Percentiles rank a stretch among this genome's conserved stretches.
These are phyloP conservation scores for Cryptococcus hybrid DNA, from an alignment of 1,284 basidiomycete species.

Conservation along the genomic window DNA sequence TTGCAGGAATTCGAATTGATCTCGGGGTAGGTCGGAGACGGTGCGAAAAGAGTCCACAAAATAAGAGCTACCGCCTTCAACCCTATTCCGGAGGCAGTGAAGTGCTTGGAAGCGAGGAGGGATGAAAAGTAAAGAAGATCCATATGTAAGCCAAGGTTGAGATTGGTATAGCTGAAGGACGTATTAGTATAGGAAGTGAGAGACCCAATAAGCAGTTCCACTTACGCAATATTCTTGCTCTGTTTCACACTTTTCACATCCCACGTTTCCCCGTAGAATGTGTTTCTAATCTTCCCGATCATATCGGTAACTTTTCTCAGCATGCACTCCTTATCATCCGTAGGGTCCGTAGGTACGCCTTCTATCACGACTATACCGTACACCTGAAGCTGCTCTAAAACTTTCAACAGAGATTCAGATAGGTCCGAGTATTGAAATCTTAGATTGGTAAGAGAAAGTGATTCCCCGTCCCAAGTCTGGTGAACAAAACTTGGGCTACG, in stretches of 20 bases:
- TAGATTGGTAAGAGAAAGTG: background rate
- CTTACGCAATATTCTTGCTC: conserved; percentile 78
- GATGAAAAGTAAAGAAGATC: conserved; percentile 84
- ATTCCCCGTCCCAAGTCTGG: conserved; percentile 7
- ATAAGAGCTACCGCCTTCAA: conserved; percentile 80
- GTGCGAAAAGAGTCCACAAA: conserved; percentile 82
- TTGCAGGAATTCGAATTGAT: conserved; percentile 57
- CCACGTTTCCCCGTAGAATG: conserved; percentile 91
- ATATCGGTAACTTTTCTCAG: conserved; percentile 61
- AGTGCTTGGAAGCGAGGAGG: conserved; percentile 87
- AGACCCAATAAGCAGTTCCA: background rate
- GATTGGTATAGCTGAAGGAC: conserved; percentile 68
- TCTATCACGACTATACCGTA: conserved; percentile 57
- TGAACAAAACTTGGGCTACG: conserved; percentile 2
- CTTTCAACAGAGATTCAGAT: conserved; percentile 11
- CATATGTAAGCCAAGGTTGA: conserved; percentile 88
- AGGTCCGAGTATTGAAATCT: conserved; percentile 10
- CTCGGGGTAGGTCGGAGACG: conserved; percentile 59
- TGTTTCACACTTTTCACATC: conserved; percentile 76
- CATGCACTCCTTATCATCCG: conserved; percentile 62
- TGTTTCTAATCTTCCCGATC: conserved; percentile 76
- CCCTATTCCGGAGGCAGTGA: conserved; percentile 78
- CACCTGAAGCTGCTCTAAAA: conserved; percentile 46
- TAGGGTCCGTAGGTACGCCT: conserved; percentile 60
- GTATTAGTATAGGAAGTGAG: background rate